Evolutionary conservation across 306 rosid genomes (phyloP), one percentile per base, ranked within the genome.

Genomic region (Malus fusca): DNA sequence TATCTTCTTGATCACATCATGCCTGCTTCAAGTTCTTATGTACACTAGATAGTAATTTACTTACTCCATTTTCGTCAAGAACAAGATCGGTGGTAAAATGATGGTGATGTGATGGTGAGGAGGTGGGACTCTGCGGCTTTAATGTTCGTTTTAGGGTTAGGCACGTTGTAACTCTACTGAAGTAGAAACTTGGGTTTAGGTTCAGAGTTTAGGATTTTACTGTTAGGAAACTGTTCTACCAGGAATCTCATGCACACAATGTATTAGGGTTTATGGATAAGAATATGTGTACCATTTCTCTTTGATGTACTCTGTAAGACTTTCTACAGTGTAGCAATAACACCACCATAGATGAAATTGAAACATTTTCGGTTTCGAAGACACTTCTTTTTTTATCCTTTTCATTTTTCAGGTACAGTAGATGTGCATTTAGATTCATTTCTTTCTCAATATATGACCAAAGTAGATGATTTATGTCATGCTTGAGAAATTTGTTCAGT

Each of bases 91-190:
- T 22, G 69, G 44, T 37, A 28, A 51, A 75, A 74, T 75, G 75
- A 40, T 73, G 80, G 73, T 52, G 61, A 62, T 25, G 74, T 13
- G 70, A 68, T 23, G 64, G 44, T n/a, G 53, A 84, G 72, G 81
- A 65, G 11, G 72, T 76, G n/a, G 76, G 77, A 69, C 67, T 74
- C n/a, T 19, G 68, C 5, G 7, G 14, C 66, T 48, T 59, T 15
- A 37, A 13, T 74, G 8, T 26, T 48, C 67, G 7, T 75, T 80
- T 62, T 72, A 68, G 81, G 35, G 44, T 75, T 69, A 77, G 77
- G 74, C 42, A 63, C 79, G 52, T 72, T 79, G 85, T 84, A 80
- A 65, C 82, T 71, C 82, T 55, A 73, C 79, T 22, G 56, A 74
- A 48, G 22, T 76, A 76, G 79, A 63, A 69, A 75, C 40, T 11